phyloP scores from a whole-genome alignment of 1,284 basidiomycete species.

The Sporisorium iseilematis-ciliati region DNA sequence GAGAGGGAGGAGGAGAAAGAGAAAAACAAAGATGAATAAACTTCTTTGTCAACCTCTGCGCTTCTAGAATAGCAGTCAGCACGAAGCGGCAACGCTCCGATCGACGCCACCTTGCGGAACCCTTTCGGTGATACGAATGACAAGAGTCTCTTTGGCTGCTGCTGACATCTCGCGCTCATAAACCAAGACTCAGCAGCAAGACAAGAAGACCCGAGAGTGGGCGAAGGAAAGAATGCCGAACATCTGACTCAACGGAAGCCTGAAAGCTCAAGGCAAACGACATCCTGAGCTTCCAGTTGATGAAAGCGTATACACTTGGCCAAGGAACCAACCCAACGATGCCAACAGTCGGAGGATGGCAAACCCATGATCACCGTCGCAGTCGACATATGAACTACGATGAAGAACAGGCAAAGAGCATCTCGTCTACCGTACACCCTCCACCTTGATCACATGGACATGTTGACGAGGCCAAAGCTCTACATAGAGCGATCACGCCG shows the following conservation, averaged over 20 bases:
- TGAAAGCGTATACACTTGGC: background rate
- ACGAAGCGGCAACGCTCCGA: slow-evolving; percentile 2
- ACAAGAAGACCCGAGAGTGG: slow-evolving; percentile 1
- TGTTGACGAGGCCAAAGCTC: background rate
- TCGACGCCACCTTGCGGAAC: slow-evolving; percentile 5
- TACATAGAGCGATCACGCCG: background rate
- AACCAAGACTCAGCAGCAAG: slow-evolving; percentile 3
- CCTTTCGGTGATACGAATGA: background rate
- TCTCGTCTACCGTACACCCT: background rate
- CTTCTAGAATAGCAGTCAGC: slow-evolving; percentile 14
- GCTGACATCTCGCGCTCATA: background rate
- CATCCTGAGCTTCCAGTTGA: slow-evolving; percentile 9
- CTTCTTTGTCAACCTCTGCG: slow-evolving; percentile 38
- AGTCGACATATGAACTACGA: background rate
- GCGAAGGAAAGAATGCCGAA: background rate
- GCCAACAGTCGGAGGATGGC: too few relatives aligned
- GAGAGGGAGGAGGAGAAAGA: slow-evolving; percentile 18
- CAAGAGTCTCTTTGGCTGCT: slow-evolving; percentile 1
- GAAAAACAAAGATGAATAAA: slow-evolving; percentile 15
- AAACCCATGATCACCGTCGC: background rate
- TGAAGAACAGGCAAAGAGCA: background rate
- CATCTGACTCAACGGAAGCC: slow-evolving; percentile 8
- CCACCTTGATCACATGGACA: background rate
- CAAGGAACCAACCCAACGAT: background rate
- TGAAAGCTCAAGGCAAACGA: slow-evolving; percentile 9